Percentiles rank a stretch among this genome's conserved stretches.
These are phyloP conservation scores for Linum tenue DNA, from an alignment of 345 rosid species.

Conservation along the genomic window DNA sequence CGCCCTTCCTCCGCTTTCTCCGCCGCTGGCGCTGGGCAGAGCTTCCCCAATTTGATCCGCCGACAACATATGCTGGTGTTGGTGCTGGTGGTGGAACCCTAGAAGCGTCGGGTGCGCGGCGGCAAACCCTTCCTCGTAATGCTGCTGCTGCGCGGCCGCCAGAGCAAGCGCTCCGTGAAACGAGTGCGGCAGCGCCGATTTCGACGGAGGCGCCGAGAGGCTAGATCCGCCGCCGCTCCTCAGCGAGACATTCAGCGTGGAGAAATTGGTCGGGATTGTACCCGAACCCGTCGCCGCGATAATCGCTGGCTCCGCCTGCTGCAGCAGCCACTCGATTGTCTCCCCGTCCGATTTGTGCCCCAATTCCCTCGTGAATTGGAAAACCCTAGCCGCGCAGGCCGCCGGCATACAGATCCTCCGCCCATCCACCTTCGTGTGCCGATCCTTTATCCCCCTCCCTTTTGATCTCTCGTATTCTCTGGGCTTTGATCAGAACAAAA, in stretches of 20 bases:
- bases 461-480: too few relatives aligned
- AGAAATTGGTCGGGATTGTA: conserved; percentile 66
- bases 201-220: conserved; percentile 50
- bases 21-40: conserved; percentile 18
- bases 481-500: too few relatives aligned
- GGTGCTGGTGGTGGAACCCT: conserved; percentile 40
- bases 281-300: conserved; percentile 74
- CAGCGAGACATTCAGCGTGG: conserved; percentile 49
- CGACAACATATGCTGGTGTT: conserved; percentile 32
- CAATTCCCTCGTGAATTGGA: conserved; percentile 64
- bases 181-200: too few relatives aligned
- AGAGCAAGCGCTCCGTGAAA: conserved; percentile 56
- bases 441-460: too few relatives aligned
- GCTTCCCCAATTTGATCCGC: conserved; percentile 54
- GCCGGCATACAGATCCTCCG: conserved; percentile 81
- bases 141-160: conserved; percentile 36
- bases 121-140: conserved; percentile 42
- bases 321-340: conserved; percentile 67
- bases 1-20: conserved; percentile 26
- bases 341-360: conserved; percentile 76
- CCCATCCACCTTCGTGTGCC: conserved; percentile 59
- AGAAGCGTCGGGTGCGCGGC: conserved; percentile 33
- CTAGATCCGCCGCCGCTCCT: conserved; percentile 66
- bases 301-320: conserved; percentile 67
- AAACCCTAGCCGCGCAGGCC: conserved; percentile 73